These are phyloP conservation scores for Sedum album DNA, from an alignment of 164 flowering plant genomes.

Conservation along the genomic window DNA sequence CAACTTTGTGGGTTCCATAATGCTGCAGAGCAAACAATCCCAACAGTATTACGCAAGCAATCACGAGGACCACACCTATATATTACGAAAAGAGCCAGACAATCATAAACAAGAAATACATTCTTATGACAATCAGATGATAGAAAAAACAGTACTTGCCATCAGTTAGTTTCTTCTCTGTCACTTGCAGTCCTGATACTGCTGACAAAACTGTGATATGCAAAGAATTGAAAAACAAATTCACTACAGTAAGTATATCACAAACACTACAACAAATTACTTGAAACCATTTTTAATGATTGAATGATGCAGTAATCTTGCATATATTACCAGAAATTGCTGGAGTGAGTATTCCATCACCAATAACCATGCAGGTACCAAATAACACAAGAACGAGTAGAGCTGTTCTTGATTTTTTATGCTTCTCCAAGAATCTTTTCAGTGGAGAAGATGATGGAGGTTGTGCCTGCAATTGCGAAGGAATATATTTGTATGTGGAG, in stretches of 20 bases:
- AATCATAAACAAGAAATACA: not conserved
- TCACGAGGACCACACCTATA: conserved; percentile 42
- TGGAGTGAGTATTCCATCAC: conserved; percentile 58
- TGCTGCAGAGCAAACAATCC: conserved; percentile 64
- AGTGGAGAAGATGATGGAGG: conserved; percentile 23
- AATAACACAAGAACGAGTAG: conserved; percentile 40
- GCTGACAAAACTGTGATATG: conserved; percentile 59
- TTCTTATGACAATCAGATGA: not conserved
- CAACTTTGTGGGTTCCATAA: conserved; percentile 60
- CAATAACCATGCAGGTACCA: conserved; percentile 54
- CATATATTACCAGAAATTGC: conserved; percentile 42
- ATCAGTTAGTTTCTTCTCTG: conserved; percentile 40
- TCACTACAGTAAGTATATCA: not conserved
- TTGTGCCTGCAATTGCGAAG: conserved; percentile 17
- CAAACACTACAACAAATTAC: not conserved
- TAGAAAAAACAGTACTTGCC: conserved; percentile 26
- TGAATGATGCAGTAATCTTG: not conserved
- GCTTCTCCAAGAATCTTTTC: conserved; percentile 37
- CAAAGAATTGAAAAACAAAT: conserved; percentile 8
- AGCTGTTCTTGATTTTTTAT: conserved; percentile 23
- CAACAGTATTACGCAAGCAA: conserved; percentile 49
- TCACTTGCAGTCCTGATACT: conserved; percentile 51
- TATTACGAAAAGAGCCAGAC: conserved; percentile 7
- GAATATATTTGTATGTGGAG: conserved; percentile 14
- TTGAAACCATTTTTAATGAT: not conserved